Evolutionary conservation across 768 basidiomycete species (phyloP).

Genomic region (Crucibulum laeve): DNA sequence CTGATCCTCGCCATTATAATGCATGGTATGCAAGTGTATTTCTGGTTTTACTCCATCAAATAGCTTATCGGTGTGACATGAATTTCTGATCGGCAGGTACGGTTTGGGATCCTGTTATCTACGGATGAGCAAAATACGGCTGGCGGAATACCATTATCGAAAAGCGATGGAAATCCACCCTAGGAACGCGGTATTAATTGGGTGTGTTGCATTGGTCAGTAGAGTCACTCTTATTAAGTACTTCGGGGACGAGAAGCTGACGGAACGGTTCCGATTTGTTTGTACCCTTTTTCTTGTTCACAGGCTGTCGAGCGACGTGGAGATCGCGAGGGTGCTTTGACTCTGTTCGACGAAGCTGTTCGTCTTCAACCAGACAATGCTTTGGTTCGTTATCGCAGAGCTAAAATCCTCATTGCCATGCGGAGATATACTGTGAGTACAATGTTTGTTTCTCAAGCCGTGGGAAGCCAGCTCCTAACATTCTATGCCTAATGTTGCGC

Average conservation of each 20-base stretch:
- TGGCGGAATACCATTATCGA: constrained; percentile 96
- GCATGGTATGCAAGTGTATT: constrained; percentile 72
- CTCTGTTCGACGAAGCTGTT: constrained; percentile 79
- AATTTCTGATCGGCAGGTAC: constrained; percentile 63
- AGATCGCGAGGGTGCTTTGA: constrained; percentile 70
- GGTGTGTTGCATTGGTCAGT: constrained; percentile 95
- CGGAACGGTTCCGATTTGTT: constrained; percentile 13
- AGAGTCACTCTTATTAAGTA: constrained; percentile 9
- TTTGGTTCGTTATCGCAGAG: constrained; percentile 90
- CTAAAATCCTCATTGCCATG: constrained; percentile 84
- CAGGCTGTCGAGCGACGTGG: constrained; percentile 89
- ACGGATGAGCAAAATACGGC: constrained; percentile 85
- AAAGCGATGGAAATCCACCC: constrained; percentile 92
- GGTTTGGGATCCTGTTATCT: constrained; percentile 97
- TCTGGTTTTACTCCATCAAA: constrained; percentile 9
- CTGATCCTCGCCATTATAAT: constrained; percentile 93
- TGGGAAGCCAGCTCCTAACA: constrained; percentile 2
- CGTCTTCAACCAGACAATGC: constrained; percentile 81
- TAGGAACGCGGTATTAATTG: constrained; percentile 90
- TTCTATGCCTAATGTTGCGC: constrained; percentile 8
- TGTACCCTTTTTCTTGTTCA: constrained; percentile 21
- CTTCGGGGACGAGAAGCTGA: constrained; percentile 15
- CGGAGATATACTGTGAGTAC: constrained; percentile 75
- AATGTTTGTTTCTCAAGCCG: constrained; percentile 8
- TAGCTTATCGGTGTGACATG: constrained; percentile 6